Evolutionary conservation across 2,329 filamentous ascomycete species (phyloP), one percentile per base, ranked within the genome.

Genomic region (Xylariaceae sp.): DNA sequence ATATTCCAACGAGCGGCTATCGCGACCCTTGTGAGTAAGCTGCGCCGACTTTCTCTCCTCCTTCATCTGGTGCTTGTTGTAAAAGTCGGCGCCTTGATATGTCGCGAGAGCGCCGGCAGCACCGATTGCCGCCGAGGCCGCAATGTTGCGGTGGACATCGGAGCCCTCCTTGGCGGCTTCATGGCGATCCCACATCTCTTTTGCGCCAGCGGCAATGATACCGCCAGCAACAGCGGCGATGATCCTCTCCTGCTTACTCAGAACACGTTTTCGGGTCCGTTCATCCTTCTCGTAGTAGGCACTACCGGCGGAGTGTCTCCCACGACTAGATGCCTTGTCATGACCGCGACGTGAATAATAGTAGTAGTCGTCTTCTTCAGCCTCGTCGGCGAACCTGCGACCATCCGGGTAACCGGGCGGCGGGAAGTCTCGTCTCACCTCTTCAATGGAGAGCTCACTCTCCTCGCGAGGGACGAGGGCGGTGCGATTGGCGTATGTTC

Each of bases 371-470:
- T 85, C 80, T 65, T 82, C 73, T 65, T 82, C 73, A 45, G 79
- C 76, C 53, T 85, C 85, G 53, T 80, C 80, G 5, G 86, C 88
- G 62, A 85, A 76, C 55, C 86, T 81, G 62, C 82, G 80, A 39
- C 79, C 66, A 57, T 81, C 80, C 53, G 71, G 60, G 57, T 76
- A 74, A 39, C 79, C 84, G 4, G 85, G 86, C 5, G 89, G 88
- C 34, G 89, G 89, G 65, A 95, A 95, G 63, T 95, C 88, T 62
- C 90, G 85, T 60, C 84, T 83, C 57, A 95, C 84, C 72, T 95
- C 89, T 73, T 96, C 91, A 67, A 95, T 73, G 2, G 85, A 85
- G 30, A 86, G 74, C 45, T 86, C 85, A 70, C 86, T 91, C 65
- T 90, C 86, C 48, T 75, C 68, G 30, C 80, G 76, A 37, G 80